Evolutionary conservation across 345 rosid genomes (phyloP).

Genomic region (Geranium rotundifolium): DNA sequence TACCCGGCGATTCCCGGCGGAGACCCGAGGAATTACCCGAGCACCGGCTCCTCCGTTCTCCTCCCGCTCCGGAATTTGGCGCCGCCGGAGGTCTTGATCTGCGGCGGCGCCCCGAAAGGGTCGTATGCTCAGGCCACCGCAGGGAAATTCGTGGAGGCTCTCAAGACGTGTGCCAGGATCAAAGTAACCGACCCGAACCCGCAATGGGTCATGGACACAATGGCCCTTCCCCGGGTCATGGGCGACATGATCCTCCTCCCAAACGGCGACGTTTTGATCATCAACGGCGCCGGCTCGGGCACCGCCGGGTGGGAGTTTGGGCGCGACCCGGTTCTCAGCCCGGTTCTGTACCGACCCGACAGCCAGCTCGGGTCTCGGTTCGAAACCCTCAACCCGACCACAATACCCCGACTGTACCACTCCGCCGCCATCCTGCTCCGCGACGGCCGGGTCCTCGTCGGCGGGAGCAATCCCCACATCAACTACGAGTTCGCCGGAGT

Average conservation of each 20-base stretch:
- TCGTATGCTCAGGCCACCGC: constrained; percentile 15
- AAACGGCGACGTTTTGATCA: constrained; percentile 40
- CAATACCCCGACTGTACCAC: constrained; percentile 56
- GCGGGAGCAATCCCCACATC: constrained; percentile 55
- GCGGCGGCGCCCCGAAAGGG: constrained; percentile 62
- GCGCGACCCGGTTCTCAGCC: constrained; percentile 32
- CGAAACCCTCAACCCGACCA: constrained; percentile 25
- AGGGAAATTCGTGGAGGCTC: constrained; percentile 14
- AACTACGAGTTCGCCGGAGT: constrained; percentile 43
- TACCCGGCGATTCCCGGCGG: constrained; percentile 43
- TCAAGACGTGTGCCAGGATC: constrained; percentile 40
- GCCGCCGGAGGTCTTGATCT: constrained; percentile 23
- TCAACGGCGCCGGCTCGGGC: constrained; percentile 51
- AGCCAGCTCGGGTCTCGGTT: constrained; percentile 31
- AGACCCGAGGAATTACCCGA: constrained; percentile 40
- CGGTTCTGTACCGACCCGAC: constrained; percentile 28
- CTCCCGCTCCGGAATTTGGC: constrained; percentile 13
- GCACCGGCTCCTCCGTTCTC: constrained; percentile 44
- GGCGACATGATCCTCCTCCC: constrained; percentile 62
- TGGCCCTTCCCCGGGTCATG: constrained; percentile 52
- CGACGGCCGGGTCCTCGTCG: constrained; percentile 50
- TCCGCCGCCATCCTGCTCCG: constrained; percentile 46
- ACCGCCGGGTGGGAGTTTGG: constrained; percentile 42
- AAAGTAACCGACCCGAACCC: constrained; percentile 33
- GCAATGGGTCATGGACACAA: constrained; percentile 41